Conservation (phyloP, 345 rosid species). For the Pugionium dolabratum region DNA sequence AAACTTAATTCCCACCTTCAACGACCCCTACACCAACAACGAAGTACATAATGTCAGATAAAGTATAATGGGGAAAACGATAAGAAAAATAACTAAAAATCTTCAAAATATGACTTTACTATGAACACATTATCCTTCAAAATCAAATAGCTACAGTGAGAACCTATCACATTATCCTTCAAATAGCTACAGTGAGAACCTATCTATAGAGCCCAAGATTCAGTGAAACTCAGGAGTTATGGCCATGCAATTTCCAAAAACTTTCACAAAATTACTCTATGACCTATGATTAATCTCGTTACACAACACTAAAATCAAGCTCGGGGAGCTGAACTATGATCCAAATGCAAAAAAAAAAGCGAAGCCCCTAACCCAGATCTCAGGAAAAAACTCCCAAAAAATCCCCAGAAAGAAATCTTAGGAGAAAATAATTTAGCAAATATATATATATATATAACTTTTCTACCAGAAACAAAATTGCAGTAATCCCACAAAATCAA, state of each 20-base stretch:
- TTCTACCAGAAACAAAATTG: neutral
- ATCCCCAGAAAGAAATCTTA: neutral
- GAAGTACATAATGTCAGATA: neutral
- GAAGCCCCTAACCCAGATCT: conserved; percentile 28
- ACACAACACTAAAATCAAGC: neutral
- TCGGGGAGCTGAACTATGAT: neutral
- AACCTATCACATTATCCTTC: no score
- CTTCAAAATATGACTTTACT: neutral
- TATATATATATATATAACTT: no score
- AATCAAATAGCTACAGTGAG: neutral
- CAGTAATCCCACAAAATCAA: neutral
- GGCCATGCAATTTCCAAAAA: neutral
- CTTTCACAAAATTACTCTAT: neutral
- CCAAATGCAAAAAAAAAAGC: neutral
- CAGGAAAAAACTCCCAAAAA: neutral
- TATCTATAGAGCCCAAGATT: neutral
- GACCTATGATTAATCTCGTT: neutral
- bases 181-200: no score
- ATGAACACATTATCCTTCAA: neutral
- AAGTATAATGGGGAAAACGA: neutral
- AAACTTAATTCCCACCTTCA: conserved; percentile 12
- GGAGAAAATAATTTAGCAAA: no score
- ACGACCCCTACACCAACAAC: conserved; percentile 4
- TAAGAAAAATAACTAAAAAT: neutral
- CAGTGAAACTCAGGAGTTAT: neutral